phyloP scores from a whole-genome alignment of 495 filamentous ascomycete species.

The Cercophora samala region DNA sequence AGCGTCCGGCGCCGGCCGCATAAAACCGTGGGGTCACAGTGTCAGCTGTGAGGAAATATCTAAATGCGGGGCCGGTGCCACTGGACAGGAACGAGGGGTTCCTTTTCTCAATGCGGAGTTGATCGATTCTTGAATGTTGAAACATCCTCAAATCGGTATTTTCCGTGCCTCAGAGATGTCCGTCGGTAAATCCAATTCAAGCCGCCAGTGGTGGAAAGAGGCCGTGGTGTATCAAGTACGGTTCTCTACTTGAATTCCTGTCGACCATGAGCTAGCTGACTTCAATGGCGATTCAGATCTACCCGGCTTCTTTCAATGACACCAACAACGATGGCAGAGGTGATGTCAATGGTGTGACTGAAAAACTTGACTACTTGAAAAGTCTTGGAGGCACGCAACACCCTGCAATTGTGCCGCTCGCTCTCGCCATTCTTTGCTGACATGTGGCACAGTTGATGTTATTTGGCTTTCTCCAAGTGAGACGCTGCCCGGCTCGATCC shows the following conservation, averaged over 20 bases:
- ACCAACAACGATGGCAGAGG: slow-evolving; percentile 65
- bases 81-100: background rate
- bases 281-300: slow-evolving; percentile 50
- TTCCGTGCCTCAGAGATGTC: background rate
- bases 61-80: background rate
- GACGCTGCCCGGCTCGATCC: background rate
- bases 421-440: background rate
- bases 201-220: background rate
- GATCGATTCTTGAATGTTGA: background rate
- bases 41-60: background rate
- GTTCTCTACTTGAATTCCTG: background rate
- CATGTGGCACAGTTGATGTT: slow-evolving; percentile 45
- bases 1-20: background rate
- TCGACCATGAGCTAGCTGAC: too few relatives aligned
- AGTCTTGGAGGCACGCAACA: slow-evolving; percentile 43
- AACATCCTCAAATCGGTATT: background rate
- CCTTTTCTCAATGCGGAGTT: background rate
- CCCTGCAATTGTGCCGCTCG: background rate
- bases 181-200: background rate
- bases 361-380: slow-evolving; percentile 63
- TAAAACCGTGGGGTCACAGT: background rate
- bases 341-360: slow-evolving; percentile 65
- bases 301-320: slow-evolving; percentile 66
- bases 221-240: background rate
- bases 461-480: slow-evolving; percentile 62